These are phyloP conservation scores for Fraxinus greggii DNA, from an alignment of 305 asterid genomes.

Conservation along the genomic window DNA sequence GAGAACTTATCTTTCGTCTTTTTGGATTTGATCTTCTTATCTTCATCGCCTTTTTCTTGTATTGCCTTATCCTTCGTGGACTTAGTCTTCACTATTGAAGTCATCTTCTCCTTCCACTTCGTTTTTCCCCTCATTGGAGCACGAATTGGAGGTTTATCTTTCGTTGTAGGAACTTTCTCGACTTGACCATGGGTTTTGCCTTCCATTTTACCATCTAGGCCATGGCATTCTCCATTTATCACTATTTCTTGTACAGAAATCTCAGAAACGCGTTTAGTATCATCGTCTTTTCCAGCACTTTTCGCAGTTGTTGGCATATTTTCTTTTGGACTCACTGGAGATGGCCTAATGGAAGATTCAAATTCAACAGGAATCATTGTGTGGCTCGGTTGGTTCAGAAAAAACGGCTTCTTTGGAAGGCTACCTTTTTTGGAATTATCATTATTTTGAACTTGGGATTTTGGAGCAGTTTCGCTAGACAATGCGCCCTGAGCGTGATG, in stretches of 20 bases:
- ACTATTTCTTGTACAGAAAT: neutral
- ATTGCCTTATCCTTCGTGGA: neutral
- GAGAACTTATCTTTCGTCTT: conserved; percentile 20
- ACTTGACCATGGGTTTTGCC: neutral
- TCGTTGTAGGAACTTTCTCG: neutral
- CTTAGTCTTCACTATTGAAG: neutral
- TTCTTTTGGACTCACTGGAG: neutral
- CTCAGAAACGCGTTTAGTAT: neutral
- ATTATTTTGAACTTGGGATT: neutral
- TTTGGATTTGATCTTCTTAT: neutral
- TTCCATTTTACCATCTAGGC: neutral
- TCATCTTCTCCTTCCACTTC: neutral
- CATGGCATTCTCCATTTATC: neutral
- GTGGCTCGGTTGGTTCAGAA: neutral
- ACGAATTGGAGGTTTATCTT: neutral
- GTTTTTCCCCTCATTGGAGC: neutral
- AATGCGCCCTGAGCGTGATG: neutral
- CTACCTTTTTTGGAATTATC: neutral
- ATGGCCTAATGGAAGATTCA: neutral
- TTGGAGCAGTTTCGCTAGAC: neutral
- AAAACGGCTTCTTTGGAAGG: conserved; percentile 5
- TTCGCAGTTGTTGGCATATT: neutral
- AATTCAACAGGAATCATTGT: neutral
- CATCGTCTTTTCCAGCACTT: neutral
- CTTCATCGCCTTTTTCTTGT: neutral